Percentiles rank a stretch among this genome's conserved stretches.
Evolutionary conservation across 331 rosid genomes (phyloP).

Genomic region (Cucumis variabilis): DNA sequence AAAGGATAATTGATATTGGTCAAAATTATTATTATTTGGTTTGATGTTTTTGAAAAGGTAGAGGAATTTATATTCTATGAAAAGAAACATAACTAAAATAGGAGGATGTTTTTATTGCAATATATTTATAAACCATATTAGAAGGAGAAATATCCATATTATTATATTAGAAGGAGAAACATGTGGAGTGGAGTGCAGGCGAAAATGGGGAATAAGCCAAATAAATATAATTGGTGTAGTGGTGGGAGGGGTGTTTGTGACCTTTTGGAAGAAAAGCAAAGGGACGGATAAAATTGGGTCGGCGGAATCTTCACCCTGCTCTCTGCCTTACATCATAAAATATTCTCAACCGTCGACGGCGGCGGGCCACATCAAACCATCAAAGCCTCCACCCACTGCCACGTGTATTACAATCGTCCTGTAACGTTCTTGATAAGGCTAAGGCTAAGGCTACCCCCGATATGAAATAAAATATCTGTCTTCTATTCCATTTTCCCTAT

Average conservation of each 20-base stretch:
- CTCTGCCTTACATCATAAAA: background rate
- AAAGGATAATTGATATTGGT: no score
- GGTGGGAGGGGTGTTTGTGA: constrained; percentile 25
- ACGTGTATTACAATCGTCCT: constrained; percentile 14
- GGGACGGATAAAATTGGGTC: background rate
- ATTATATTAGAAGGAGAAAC: no score
- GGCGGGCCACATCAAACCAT: constrained; percentile 8
- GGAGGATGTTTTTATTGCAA: no score
- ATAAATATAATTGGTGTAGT: no score
- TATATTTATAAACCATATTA: no score
- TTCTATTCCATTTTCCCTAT: background rate
- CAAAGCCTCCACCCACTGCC: background rate
- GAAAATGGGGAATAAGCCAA: background rate
- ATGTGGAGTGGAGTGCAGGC: no score
- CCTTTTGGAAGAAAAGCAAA: background rate
- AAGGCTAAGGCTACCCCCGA: constrained; percentile 17
- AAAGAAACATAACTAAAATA: no score
- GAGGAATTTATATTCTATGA: no score
- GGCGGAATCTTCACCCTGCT: background rate
- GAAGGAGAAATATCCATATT: no score
- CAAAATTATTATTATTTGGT: no score
- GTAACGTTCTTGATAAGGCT: constrained; percentile 29
- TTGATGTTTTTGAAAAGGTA: no score
- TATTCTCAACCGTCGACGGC: background rate
- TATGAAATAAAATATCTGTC: background rate